Evolutionary conservation across 2,329 filamentous ascomycete genomes (phyloP).

Genomic region (Nemania serpens): DNA sequence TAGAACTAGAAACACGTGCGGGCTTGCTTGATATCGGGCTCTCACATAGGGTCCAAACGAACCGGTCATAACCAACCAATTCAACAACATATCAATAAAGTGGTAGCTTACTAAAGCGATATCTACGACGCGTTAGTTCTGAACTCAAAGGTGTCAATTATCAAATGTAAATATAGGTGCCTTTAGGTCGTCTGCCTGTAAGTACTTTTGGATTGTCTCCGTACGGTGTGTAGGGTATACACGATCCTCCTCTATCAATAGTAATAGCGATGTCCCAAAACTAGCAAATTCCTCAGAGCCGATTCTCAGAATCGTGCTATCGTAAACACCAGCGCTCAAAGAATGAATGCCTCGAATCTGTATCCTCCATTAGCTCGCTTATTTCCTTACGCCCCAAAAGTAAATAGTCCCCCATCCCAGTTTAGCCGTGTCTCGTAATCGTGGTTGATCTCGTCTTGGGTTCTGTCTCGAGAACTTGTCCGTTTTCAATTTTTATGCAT

Average conservation of each 20-base stretch:
- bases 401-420: neutral
- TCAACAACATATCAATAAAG: too few species aligned
- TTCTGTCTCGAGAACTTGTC: neutral
- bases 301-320: conserved; percentile 10
- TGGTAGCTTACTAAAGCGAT: neutral
- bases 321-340: conserved; percentile 24
- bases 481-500: conserved; percentile 31
- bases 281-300: neutral
- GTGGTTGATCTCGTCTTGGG: neutral
- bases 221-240: too few species aligned
- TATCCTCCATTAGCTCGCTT: neutral
- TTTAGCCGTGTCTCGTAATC: conserved; percentile 9
- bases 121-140: neutral
- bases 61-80: too few species aligned
- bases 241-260: too few species aligned
- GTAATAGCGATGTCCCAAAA: neutral
- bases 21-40: too few species aligned
- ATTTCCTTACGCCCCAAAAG: neutral
- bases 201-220: too few species aligned
- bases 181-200: too few species aligned
- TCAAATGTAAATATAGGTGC: too few species aligned
- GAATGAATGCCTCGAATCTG: neutral
- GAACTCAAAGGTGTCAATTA: too few species aligned
- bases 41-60: too few species aligned
- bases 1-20: too few species aligned